Evolutionary conservation across 2,329 filamentous ascomycete genomes (phyloP).

Genomic region (Diplodia seriata): DNA sequence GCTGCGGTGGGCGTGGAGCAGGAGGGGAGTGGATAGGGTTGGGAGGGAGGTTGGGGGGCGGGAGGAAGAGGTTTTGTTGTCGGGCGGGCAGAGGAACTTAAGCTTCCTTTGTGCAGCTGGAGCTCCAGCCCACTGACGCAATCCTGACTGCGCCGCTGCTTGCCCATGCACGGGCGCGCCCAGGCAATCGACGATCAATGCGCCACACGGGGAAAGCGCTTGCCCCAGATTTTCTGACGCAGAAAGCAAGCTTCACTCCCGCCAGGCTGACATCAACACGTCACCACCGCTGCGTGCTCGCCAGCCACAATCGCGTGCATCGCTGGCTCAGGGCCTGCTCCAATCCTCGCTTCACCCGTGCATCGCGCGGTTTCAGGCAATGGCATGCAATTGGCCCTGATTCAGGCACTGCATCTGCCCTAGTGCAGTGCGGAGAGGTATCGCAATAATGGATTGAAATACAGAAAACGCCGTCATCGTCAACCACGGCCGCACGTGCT

Average conservation of each 20-base stretch:
- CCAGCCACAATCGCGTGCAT: slow-evolving; percentile 17
- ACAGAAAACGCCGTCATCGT: slow-evolving; percentile 17
- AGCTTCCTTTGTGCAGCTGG: slow-evolving; percentile 29
- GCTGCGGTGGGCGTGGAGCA: slow-evolving; percentile 32
- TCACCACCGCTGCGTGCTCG: slow-evolving; percentile 4
- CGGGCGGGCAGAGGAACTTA: slow-evolving; percentile 25
- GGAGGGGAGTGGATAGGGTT: slow-evolving; percentile 12
- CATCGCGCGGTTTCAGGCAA: background rate
- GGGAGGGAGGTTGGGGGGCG: slow-evolving; percentile 29
- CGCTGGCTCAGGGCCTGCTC: background rate
- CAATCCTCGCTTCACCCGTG: background rate
- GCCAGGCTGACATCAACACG: slow-evolving; percentile 27
- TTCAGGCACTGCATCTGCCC: slow-evolving; percentile 5
- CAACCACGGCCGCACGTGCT: background rate
- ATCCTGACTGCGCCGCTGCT: slow-evolving; percentile 7
- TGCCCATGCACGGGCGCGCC: slow-evolving; percentile 8
- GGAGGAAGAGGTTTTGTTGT: slow-evolving; percentile 22
- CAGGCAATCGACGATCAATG: slow-evolving; percentile 24
- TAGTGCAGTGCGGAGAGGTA: background rate
- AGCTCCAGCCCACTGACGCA: slow-evolving; percentile 30
- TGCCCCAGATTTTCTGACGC: slow-evolving; percentile 15
- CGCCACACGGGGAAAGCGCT: slow-evolving; percentile 13
- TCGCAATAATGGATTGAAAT: slow-evolving; percentile 14
- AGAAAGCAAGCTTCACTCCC: slow-evolving; percentile 21
- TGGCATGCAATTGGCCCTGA: slow-evolving; percentile 8